A percentile compares a stretch with the other conserved stretches of the same genome.
These are phyloP conservation scores for Coprinopsis sp. DNA, from an alignment of 768 basidiomycete genomes.

Conservation along the genomic window DNA sequence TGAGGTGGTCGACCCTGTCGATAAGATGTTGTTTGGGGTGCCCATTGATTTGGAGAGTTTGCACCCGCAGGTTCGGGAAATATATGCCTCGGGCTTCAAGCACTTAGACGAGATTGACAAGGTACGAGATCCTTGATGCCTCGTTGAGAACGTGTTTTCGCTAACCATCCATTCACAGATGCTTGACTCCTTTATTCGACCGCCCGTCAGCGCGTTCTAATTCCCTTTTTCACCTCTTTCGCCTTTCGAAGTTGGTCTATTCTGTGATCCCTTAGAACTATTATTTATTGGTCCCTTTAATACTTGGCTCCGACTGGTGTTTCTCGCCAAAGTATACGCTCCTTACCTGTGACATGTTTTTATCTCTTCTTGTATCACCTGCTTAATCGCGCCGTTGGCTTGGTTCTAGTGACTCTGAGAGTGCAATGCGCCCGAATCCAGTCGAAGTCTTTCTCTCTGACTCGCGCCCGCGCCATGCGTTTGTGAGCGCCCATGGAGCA, in stretches of 20 bases:
- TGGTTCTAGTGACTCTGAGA: too few species aligned
- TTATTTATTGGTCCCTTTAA: not conserved
- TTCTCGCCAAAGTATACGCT: not conserved
- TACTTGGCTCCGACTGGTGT: not conserved
- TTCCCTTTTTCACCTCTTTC: not conserved
- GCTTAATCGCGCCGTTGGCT: too few species aligned
- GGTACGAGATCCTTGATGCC: conserved; percentile 33
- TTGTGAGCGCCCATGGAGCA: too few species aligned
- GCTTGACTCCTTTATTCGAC: conserved; percentile 27
- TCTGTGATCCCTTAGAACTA: not conserved
- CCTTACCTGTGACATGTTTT: not conserved
- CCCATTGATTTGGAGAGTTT: conserved; percentile 55
- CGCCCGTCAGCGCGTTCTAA: conserved; percentile 29
- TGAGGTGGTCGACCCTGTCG: conserved; percentile 57
- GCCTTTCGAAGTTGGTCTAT: not conserved
- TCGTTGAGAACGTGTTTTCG: not conserved
- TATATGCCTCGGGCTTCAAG: conserved; percentile 67
- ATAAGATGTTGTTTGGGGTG: conserved; percentile 69
- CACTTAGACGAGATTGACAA: conserved; percentile 78
- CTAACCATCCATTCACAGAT: conserved; percentile 16
- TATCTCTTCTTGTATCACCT: not conserved
- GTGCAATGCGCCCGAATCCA: too few species aligned
- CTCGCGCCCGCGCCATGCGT: too few species aligned
- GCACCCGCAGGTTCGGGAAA: conserved; percentile 67
- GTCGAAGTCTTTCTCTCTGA: too few species aligned